Evolutionary conservation across 2,329 filamentous ascomycete species (phyloP), one percentile per base, ranked within the genome.

Genomic region (Beauveria medogensis): DNA sequence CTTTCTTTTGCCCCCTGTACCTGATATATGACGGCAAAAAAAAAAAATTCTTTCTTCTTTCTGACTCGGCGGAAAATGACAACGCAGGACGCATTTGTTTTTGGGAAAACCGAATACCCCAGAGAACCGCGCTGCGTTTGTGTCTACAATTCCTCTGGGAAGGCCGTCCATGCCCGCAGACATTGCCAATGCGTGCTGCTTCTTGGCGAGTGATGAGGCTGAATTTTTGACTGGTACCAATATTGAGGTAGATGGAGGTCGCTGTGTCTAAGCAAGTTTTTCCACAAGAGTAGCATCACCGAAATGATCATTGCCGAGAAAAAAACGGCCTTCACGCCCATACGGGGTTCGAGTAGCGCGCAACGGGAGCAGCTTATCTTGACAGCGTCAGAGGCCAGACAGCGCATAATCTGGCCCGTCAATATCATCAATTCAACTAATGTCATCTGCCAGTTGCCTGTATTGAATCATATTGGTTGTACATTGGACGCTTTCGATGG

Each of bases 141-240:
- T 83, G 34, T 78, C 79, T 2, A 77, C 78, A 0, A 75, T 86
- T 8, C 83, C 82, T 0, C 72, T 86, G 0, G 82, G 82, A 3
- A 74, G 83, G 16, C 75, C 78, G 3, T 81, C 81, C 1, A 80
- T 80, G n/a, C 80, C 84, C 1, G 75, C 78, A 10, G 89, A 92
- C 70, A 81, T 92, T 41, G 88, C 86, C 2, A 89, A 90, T 67
- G 86, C 87, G 28, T 86, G 83, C 63, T 78, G 86, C 20, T 92
- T 87, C 69, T 71, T 92, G 51, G 86, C 86, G 2, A 89, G 86
- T 62, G 85, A 90, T 30, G 89, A 91, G 68, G 86, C 85, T 0
- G 79, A 77, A 3, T 91, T 91, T 67, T 82, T 92, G 64, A 90
- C 87, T 0, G 89, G 88, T 0, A 79, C 86, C n/a, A 87, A 88